A percentile compares a stretch with the other conserved stretches of the same genome.
phyloP scores from a whole-genome alignment of 768 basidiomycete genomes.

The Suillus alpinus region DNA sequence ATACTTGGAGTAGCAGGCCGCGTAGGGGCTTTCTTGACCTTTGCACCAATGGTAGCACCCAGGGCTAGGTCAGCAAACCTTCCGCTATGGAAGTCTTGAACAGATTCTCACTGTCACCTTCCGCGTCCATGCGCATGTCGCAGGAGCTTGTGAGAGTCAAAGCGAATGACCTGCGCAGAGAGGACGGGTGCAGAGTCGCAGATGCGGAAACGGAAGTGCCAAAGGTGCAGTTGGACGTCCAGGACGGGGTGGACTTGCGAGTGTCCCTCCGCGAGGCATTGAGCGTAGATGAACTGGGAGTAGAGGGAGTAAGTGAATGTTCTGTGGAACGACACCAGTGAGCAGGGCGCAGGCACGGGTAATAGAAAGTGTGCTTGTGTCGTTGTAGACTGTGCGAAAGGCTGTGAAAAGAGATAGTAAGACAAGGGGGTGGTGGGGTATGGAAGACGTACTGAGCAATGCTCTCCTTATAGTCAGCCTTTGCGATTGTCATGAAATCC shows the following conservation, averaged over 20 bases:
- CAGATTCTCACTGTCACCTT: too few relatives aligned
- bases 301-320: not conserved
- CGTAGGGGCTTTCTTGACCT: not conserved
- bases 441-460: conserved; percentile 56
- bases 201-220: conserved; percentile 36
- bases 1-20: too few relatives aligned
- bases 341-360: not conserved
- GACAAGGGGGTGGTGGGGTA: conserved; percentile 11
- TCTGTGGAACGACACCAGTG: not conserved
- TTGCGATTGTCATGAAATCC: conserved; percentile 67
- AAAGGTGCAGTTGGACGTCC: conserved; percentile 30
- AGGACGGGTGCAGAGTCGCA: conserved; percentile 39
- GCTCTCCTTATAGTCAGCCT: conserved; percentile 42
- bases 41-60: conserved; percentile 19
- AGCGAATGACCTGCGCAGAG: conserved; percentile 39
- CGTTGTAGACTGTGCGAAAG: conserved; percentile 1
- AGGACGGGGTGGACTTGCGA: conserved; percentile 30
- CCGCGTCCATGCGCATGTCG: conserved; percentile 11
- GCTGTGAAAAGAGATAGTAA: not conserved
- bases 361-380: conserved; percentile 1
- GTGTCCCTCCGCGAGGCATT: conserved; percentile 5
- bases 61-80: conserved; percentile 14
- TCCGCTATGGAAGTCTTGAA: conserved; percentile 9
- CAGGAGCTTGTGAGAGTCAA: conserved; percentile 24
- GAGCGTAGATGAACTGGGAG: not conserved